Base-by-base conservation (phyloP, 2,329 filamentous ascomycete genomes). In the Aureobasidium sp. region DNA sequence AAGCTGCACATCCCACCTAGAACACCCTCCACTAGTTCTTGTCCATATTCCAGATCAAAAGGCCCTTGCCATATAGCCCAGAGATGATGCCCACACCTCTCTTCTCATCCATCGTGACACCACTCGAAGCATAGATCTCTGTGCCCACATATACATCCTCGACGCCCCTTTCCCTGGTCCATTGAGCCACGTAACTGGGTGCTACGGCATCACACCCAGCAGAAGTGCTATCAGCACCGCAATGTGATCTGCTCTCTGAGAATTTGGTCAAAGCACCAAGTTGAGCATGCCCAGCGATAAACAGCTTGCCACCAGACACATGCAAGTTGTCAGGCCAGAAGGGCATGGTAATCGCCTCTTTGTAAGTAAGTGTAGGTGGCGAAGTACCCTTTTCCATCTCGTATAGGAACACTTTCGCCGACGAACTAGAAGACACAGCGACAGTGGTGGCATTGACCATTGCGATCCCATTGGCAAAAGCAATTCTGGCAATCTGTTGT, bases 381-480 rank as follows among this genome's bases (percentile, higher is more conserved):
- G 45, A 17, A 29, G 5, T 27, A 47, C 55, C 1, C 39, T 62
- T 36, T 41, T 42, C 52, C 36, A 72, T 64, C 4, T 58, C 47
- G 68, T 74, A 79, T 7, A 79, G 64, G 20, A 71, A 70, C 0
- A 78, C 64, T 1, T 70, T 70, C 0, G 71, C 64, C 9, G 67
- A 71, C 1, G 70, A 71, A 11, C 55, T 58, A 34, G 75, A 76
- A 1, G 74, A 72, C 0, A 78, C 76, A 0, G 74, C 77, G 1
- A 79, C 31, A 0, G 70, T 71, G 2, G 69, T 73, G 2, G 58
- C 37, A 47, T 78, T 76, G 3, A 47, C 7, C 1, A 79, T 63
- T 0, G 67, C 68, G 12, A 79, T 68, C 1, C 77, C 77, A 53
- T 79, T 79, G 0, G 76, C 73, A 52, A 78, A 78, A 0, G 74